Percentiles rank a stretch among this genome's conserved stretches.
Conservation (phyloP, 805 yeast genomes). For the Metschnikowia shivogae region DNA sequence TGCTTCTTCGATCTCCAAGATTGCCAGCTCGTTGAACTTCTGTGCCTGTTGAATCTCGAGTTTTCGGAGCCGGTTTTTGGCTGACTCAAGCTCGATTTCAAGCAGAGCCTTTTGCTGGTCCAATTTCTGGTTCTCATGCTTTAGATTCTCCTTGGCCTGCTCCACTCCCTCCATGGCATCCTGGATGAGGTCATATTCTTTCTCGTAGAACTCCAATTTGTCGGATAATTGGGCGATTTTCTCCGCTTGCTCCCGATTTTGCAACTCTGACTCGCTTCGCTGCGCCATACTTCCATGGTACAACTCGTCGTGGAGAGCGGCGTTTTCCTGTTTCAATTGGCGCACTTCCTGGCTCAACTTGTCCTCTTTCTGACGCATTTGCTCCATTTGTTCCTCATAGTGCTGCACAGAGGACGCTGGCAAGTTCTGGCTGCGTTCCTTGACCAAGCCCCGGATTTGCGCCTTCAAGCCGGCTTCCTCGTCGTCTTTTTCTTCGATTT, state of each 20-base stretch:
- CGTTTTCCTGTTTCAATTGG: conserved; percentile 24
- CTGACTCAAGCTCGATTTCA: conserved; percentile 27
- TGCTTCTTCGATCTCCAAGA: conserved; percentile 22
- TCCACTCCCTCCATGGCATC: conserved; percentile 23
- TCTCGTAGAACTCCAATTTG: conserved; percentile 26
- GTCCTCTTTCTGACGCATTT: conserved; percentile 19
- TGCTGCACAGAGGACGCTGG: conserved; percentile 14
- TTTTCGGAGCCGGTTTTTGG: conserved; percentile 15
- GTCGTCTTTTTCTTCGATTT: conserved; percentile 23
- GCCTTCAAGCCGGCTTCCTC: conserved; percentile 21
- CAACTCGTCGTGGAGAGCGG: conserved; percentile 24
- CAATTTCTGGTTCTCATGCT: conserved; percentile 9
- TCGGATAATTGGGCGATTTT: conserved; percentile 22
- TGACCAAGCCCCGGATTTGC: conserved; percentile 21
- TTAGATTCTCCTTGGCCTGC: conserved; percentile 22
- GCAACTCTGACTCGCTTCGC: conserved; percentile 10
- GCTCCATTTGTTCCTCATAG: conserved; percentile 24
- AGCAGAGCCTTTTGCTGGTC: conserved; percentile 21
- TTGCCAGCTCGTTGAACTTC: conserved; percentile 17
- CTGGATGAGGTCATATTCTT: conserved; percentile 24
- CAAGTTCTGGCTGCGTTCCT: conserved; percentile 15
- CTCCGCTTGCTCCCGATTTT: background rate
- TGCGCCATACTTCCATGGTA: conserved; percentile 17
- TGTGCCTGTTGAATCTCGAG: conserved; percentile 15
- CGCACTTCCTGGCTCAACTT: conserved; percentile 18